A percentile compares a stretch with the other conserved stretches of the same genome.
phyloP scores from a whole-genome alignment of 345 rosid species.

The Reutealis trisperma region DNA sequence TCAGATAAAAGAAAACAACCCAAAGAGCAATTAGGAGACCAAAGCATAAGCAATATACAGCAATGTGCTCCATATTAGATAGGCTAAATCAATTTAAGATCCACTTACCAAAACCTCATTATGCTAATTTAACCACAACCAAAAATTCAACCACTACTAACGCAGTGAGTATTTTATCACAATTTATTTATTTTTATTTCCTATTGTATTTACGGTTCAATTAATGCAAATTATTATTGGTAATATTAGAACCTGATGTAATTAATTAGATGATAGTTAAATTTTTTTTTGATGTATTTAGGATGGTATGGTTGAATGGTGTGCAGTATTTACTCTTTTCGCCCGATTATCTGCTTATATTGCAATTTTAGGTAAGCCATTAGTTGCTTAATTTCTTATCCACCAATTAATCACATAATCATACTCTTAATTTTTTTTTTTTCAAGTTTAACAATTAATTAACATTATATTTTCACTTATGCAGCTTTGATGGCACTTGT shows the following conservation, averaged over 20 bases:
- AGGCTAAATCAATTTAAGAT: background rate
- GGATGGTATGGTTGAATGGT: conserved; percentile 10
- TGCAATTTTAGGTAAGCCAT: conserved; percentile 7
- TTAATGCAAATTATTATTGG: background rate
- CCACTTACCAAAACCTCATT: conserved; percentile 6
- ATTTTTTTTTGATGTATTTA: background rate
- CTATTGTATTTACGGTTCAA: too few relatives aligned
- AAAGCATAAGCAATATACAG: background rate
- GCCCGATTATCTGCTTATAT: conserved; percentile 12
- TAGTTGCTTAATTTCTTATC: background rate
- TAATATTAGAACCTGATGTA: background rate
- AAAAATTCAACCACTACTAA: background rate
- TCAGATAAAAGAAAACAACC: background rate
- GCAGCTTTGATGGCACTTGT: conserved; percentile 9
- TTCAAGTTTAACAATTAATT: too few relatives aligned
- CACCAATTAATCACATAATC: background rate
- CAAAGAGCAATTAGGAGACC: background rate
- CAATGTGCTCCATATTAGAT: conserved; percentile 26
- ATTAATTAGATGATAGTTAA: background rate
- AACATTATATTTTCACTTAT: background rate
- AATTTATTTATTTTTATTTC: too few relatives aligned
- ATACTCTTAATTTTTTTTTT: too few relatives aligned
- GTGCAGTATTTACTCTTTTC: background rate
- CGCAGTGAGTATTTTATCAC: conserved; percentile 11
- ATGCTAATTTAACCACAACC: conserved; percentile 16